Evolutionary conservation across 257 asterid species (phyloP).

Genomic region (Solanum medicagineum): DNA sequence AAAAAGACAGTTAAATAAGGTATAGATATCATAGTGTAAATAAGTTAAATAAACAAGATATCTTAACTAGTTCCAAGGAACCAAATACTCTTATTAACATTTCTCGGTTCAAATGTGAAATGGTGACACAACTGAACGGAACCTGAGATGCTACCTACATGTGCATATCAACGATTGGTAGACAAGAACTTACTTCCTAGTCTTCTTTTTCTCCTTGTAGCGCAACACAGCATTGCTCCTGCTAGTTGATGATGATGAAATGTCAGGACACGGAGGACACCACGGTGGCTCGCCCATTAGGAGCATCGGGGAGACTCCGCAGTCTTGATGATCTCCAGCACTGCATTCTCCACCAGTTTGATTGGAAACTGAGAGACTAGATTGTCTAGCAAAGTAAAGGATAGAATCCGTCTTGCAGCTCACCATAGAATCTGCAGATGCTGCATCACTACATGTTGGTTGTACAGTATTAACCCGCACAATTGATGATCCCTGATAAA

Average conservation of each 20-base stretch:
- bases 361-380: conserved; percentile 61
- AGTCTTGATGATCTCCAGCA: conserved; percentile 53
- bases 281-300: conserved; percentile 67
- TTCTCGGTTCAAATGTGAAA: not conserved
- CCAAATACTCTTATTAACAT: not conserved
- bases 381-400: conserved; percentile 39
- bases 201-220: conserved; percentile 91
- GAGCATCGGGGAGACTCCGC: conserved; percentile 54
- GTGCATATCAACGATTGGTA: not conserved
- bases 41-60: not conserved
- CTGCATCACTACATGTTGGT: conserved; percentile 77
- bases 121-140: not conserved
- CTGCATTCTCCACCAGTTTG: conserved; percentile 53
- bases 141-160: not conserved
- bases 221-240: conserved; percentile 88
- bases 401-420: conserved; percentile 86
- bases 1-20: not conserved
- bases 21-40: not conserved
- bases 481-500: conserved; percentile 33
- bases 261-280: conserved; percentile 54
- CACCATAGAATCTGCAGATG: conserved; percentile 64
- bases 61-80: not conserved
- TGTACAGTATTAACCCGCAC: conserved; percentile 36
- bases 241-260: conserved; percentile 39
- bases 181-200: conserved; percentile 38